Percentiles rank a stretch among this genome's conserved stretches.
Evolutionary conservation across 768 basidiomycete species (phyloP).

Genomic region (Pulveroboletus ravenelii): DNA sequence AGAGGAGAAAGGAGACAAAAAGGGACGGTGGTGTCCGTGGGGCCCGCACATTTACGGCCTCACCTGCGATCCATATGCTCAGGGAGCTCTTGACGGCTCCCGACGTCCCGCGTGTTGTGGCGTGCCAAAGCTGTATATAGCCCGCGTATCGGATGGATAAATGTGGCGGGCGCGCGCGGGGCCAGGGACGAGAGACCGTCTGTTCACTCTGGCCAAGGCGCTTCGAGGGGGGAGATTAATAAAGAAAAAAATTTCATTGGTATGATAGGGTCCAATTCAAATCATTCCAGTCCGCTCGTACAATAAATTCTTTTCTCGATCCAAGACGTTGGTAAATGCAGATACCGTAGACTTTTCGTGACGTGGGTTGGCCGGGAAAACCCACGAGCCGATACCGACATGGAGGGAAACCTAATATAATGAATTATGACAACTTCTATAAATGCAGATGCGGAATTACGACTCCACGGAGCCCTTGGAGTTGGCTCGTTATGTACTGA

Average conservation of each 20-base stretch:
- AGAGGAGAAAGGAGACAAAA: neutral
- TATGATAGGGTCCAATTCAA: slow-evolving; percentile 2
- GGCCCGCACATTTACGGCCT: neutral
- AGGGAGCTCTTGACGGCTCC: neutral
- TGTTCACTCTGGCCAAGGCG: neutral
- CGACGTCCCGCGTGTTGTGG: neutral
- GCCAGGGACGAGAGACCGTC: neutral
- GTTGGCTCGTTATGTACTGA: slow-evolving; percentile 5
- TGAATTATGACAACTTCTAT: neutral
- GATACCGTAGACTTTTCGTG: neutral
- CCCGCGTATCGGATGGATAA: neutral
- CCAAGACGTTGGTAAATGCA: slow-evolving; percentile 1
- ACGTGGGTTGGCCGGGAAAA: neutral
- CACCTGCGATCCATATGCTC: neutral
- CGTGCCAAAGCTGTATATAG: neutral
- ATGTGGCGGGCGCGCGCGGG: neutral
- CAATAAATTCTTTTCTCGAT: neutral
- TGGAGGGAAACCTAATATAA: neutral
- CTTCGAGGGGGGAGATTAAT: neutral
- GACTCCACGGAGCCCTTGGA: slow-evolving; percentile 28
- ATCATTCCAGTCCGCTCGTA: neutral
- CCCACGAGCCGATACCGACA: neutral
- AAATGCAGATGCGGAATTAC: neutral
- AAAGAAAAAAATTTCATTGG: no score
- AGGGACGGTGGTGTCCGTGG: neutral